These are phyloP conservation scores for Cystobasidium onofrii DNA, from an alignment of 768 basidiomycete genomes.

Conservation along the genomic window DNA sequence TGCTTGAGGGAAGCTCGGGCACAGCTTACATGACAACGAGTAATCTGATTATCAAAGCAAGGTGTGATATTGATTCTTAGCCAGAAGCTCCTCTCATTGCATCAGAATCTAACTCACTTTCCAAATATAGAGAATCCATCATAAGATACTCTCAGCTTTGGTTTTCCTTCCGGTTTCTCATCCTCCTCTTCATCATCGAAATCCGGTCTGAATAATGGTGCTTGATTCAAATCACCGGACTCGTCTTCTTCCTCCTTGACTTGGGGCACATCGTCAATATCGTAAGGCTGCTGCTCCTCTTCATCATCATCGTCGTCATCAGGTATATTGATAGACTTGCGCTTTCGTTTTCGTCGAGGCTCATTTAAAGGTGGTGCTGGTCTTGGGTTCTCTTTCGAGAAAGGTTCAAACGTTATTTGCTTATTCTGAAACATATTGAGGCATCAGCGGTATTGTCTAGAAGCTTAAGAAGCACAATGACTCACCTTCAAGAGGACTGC, in stretches of 20 bases:
- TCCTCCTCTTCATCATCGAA: constrained; percentile 24
- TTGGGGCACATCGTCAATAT: background rate
- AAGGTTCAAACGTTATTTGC: constrained; percentile 14
- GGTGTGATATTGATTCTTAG: too few relatives aligned
- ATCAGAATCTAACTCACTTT: constrained; percentile 11
- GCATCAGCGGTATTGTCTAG: background rate
- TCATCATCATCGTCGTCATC: background rate
- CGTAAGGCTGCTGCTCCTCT: background rate
- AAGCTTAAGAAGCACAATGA: background rate
- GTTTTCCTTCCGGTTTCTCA: constrained; percentile 33
- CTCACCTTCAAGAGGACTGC: constrained; percentile 41
- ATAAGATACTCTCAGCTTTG: constrained; percentile 29
- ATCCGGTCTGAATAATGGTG: background rate
- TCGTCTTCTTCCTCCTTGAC: constrained; percentile 30
- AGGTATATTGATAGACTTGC: background rate
- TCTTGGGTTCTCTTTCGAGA: constrained; percentile 19
- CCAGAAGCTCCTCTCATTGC: too few relatives aligned
- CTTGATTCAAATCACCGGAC: background rate
- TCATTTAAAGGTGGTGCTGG: background rate
- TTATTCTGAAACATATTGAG: background rate
- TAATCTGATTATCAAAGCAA: background rate
- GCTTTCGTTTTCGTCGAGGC: constrained; percentile 2
- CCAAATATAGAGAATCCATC: constrained; percentile 34
- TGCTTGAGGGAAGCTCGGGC: too few relatives aligned
- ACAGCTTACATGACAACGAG: constrained; percentile 25